These are phyloP conservation scores for Candida freyschussii DNA, from an alignment of 1,139 yeast genomes.

Conservation along the genomic window DNA sequence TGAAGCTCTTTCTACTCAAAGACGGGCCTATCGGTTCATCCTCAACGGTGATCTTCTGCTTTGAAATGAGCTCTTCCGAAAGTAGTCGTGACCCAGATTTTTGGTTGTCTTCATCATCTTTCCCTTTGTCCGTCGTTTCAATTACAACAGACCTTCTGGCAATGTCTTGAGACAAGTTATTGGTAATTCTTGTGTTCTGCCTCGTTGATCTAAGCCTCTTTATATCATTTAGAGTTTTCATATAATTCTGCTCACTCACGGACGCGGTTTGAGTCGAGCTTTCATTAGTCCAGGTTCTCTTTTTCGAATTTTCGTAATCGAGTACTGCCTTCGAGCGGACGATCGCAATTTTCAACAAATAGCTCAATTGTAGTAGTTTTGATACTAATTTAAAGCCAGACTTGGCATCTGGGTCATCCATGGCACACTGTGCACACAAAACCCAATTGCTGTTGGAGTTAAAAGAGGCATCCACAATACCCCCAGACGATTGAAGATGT, in stretches of 20 bases:
- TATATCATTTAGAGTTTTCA: conserved; percentile 71
- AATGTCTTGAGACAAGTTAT: conserved; percentile 47
- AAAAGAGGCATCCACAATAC: conserved; percentile 42
- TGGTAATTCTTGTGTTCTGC: conserved; percentile 60
- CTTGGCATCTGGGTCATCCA: conserved; percentile 42
- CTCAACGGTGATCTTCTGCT: conserved; percentile 25
- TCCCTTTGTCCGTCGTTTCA: conserved; percentile 30
- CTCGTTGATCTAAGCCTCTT: conserved; percentile 72
- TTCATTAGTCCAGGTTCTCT: conserved; percentile 18
- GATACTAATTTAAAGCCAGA: conserved; percentile 62
- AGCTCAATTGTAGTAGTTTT: conserved; percentile 68
- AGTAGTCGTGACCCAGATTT: conserved; percentile 3
- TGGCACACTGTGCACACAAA: conserved; percentile 55
- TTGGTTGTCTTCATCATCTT: conserved; percentile 7
- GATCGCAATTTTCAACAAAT: conserved; percentile 76
- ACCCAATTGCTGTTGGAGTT: conserved; percentile 36
- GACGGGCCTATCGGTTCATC: conserved; percentile 25
- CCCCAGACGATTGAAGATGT: conserved; percentile 33
- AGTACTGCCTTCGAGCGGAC: conserved; percentile 72
- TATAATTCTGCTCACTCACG: conserved; percentile 44
- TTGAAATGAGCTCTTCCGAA: conserved; percentile 20
- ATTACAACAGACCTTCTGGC: conserved; percentile 53
- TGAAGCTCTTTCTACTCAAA: conserved; percentile 25
- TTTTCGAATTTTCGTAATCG: conserved; percentile 35
- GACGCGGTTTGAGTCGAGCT: conserved; percentile 6